These are phyloP conservation scores for Striga hermonthica DNA, from an alignment of 305 asterid genomes.

Conservation along the genomic window DNA sequence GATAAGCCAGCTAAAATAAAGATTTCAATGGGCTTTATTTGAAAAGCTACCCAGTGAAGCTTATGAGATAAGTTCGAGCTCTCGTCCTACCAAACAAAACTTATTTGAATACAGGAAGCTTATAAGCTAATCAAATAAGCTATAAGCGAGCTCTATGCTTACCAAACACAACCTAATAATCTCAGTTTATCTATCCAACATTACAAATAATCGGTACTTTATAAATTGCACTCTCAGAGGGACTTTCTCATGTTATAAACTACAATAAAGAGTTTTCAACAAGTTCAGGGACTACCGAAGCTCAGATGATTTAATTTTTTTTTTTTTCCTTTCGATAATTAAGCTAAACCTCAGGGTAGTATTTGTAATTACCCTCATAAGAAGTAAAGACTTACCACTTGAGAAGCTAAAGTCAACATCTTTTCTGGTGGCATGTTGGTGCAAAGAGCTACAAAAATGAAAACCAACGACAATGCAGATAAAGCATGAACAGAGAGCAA, in stretches of 20 bases:
- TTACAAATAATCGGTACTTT: neutral
- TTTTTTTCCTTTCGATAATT: neutral
- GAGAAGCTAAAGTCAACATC: constrained; percentile 92
- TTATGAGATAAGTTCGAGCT: too few species aligned
- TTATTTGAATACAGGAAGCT: too few species aligned
- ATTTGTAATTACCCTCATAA: neutral
- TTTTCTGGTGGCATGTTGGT: constrained; percentile 77
- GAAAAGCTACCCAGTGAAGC: too few species aligned
- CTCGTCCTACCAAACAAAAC: too few species aligned
- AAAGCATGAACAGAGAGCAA: constrained; percentile 11
- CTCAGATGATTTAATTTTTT: neutral
- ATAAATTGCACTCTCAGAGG: neutral
- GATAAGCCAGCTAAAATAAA: too few species aligned
- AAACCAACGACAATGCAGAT: constrained; percentile 29
- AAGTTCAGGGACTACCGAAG: neutral
- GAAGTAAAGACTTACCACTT: constrained; percentile 68
- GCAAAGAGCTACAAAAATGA: constrained; percentile 60
- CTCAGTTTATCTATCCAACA: neutral
- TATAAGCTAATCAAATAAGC: too few species aligned
- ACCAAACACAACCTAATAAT: too few species aligned
- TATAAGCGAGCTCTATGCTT: too few species aligned
- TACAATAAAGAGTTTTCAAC: neutral
- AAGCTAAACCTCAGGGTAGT: constrained; percentile 1
- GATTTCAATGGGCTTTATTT: too few species aligned
- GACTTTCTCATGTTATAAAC: neutral